phyloP scores from a whole-genome alignment of 306 rosid genomes.

The Casuarina equisetifolia region DNA sequence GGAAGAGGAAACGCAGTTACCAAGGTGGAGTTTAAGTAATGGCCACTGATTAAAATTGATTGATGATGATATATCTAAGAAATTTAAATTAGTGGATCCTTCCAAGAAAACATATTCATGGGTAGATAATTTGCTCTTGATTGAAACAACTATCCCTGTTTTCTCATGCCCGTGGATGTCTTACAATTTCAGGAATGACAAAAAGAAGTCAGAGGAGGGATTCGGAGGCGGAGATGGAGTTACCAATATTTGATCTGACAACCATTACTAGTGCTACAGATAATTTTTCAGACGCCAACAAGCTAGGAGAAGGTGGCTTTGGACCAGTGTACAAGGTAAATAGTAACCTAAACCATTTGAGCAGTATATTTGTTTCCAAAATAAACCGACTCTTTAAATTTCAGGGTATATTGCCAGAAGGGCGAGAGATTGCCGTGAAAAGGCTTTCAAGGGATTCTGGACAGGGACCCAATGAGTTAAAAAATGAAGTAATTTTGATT shows the following conservation, averaged over 20 bases:
- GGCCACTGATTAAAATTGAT: background rate
- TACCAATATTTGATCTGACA: slow-evolving; percentile 40
- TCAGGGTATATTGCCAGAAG: slow-evolving; percentile 46
- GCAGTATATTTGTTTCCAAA: background rate
- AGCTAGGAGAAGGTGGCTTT: slow-evolving; percentile 69
- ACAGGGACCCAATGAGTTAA: slow-evolving; percentile 46
- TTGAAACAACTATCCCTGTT: background rate
- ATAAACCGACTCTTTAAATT: background rate
- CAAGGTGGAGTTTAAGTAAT: background rate
- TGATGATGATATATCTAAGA: background rate
- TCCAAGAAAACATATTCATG: background rate
- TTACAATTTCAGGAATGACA: background rate
- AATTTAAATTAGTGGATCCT: no score
- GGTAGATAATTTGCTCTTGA: background rate
- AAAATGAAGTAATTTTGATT: slow-evolving; percentile 26
- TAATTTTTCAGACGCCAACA: slow-evolving; percentile 43
- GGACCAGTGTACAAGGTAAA: slow-evolving; percentile 58
- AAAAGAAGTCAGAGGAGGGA: background rate
- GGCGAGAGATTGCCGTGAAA: slow-evolving; percentile 65
- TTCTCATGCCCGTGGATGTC: background rate
- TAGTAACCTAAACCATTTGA: background rate
- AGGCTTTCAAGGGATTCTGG: slow-evolving; percentile 48
- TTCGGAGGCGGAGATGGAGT: slow-evolving; percentile 42
- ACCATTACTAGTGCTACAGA: slow-evolving; percentile 40
- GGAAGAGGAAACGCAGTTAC: background rate